Evolutionary conservation across 2,329 filamentous ascomycete species (phyloP).

Genomic region (Colletotrichum sp.): DNA sequence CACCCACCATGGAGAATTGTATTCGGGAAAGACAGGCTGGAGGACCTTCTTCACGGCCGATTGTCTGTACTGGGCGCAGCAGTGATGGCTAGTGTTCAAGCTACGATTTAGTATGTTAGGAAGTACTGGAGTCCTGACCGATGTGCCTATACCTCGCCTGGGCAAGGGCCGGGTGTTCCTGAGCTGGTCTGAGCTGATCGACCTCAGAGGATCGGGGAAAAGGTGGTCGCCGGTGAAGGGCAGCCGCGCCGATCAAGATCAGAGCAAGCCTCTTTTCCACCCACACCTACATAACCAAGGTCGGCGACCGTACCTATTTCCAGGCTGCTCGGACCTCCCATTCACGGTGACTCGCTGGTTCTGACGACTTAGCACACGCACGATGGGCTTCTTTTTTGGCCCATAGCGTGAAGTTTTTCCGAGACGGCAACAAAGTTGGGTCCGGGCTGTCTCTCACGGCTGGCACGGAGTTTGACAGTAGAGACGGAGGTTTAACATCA

Average conservation of each 20-base stretch:
- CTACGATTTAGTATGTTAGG: not conserved
- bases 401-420: not conserved
- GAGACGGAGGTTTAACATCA: not conserved
- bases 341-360: not conserved
- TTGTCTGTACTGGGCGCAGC: not conserved
- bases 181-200: not conserved
- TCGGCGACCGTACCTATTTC: not conserved
- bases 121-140: not conserved
- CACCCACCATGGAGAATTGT: not conserved
- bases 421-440: not conserved
- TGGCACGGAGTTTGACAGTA: not conserved
- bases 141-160: not conserved
- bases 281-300: not conserved
- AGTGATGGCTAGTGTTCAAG: not conserved
- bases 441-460: not conserved
- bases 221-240: not conserved
- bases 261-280: constrained; percentile 3
- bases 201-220: not conserved
- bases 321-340: not conserved
- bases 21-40: not conserved
- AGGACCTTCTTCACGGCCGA: not conserved
- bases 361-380: not conserved
- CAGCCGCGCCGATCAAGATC: constrained; percentile 15
- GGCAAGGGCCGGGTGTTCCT: constrained; percentile 7
- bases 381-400: not conserved